These are phyloP conservation scores for Acanthamoeba castellanii DNA, from an alignment of 208 protist species.

Conservation along the genomic window DNA sequence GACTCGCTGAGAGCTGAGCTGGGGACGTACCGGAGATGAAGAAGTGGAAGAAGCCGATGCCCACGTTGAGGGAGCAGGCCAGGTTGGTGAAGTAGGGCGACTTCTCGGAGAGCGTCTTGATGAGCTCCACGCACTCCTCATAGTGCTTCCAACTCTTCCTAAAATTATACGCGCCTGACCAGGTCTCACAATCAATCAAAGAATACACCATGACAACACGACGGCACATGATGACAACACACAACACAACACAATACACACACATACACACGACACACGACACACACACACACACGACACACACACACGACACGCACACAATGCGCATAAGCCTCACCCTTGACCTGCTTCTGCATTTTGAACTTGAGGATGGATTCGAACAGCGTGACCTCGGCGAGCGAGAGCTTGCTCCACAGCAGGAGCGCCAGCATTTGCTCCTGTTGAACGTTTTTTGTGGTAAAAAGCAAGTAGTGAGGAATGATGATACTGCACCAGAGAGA, in stretches of 20 bases:
- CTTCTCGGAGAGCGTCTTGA: background rate
- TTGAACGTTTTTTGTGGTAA: background rate
- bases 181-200: background rate
- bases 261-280: background rate
- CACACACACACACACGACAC: background rate
- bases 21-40: constrained; percentile 41
- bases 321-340: background rate
- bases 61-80: background rate
- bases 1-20: no score
- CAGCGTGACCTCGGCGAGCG: background rate
- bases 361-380: constrained; percentile 61
- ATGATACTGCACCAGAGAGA: background rate
- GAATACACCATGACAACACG: background rate
- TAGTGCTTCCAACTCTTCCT: constrained; percentile 63
- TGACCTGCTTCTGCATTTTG: constrained; percentile 30
- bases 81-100: constrained; percentile 1
- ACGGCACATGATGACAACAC: no score
- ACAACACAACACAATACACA: background rate
- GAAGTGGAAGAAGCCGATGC: constrained; percentile 64
- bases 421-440: background rate
- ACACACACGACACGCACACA: background rate
- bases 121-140: constrained; percentile 16
- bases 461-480: background rate
- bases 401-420: background rate
- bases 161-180: constrained; percentile 12